These are phyloP conservation scores for Camellia sinensis DNA, from an alignment of 148 eudicot species.

Conservation along the genomic window DNA sequence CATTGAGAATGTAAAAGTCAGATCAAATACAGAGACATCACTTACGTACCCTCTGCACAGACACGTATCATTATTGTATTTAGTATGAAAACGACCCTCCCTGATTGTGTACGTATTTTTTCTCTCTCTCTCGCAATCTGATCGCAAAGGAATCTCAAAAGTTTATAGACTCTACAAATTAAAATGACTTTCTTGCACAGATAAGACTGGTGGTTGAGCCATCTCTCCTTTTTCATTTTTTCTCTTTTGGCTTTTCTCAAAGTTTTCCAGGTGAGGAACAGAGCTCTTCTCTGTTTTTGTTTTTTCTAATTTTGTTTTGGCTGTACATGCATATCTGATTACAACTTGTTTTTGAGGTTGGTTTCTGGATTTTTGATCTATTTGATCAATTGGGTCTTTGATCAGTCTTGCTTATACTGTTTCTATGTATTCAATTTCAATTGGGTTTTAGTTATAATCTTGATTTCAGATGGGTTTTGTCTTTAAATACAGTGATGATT, in stretches of 20 bases:
- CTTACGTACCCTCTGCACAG: too few relatives aligned
- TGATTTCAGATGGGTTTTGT: neutral
- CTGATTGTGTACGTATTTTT: neutral
- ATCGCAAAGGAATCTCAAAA: neutral
- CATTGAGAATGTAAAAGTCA: neutral
- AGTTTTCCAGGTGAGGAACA: slow-evolving; percentile 5
- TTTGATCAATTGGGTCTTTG: slow-evolving; percentile 2
- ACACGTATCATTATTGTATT: neutral
- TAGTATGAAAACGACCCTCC: neutral
- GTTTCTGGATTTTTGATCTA: neutral
- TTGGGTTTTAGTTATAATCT: neutral
- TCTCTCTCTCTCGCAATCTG: neutral
- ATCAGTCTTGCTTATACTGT: neutral
- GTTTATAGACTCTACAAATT: neutral
- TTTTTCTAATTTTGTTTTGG: neutral
- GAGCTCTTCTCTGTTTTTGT: too few relatives aligned
- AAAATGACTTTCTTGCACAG: neutral
- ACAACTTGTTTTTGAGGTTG: neutral
- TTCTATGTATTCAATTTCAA: neutral
- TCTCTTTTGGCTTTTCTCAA: neutral
- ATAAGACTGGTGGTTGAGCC: slow-evolving; percentile 14
- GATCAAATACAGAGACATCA: too few relatives aligned
- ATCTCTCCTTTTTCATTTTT: neutral
- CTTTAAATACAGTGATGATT: neutral
- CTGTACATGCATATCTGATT: neutral